phyloP scores from a whole-genome alignment of 2,329 filamentous ascomycete genomes.

The Akanthomyces uredinophilus region DNA sequence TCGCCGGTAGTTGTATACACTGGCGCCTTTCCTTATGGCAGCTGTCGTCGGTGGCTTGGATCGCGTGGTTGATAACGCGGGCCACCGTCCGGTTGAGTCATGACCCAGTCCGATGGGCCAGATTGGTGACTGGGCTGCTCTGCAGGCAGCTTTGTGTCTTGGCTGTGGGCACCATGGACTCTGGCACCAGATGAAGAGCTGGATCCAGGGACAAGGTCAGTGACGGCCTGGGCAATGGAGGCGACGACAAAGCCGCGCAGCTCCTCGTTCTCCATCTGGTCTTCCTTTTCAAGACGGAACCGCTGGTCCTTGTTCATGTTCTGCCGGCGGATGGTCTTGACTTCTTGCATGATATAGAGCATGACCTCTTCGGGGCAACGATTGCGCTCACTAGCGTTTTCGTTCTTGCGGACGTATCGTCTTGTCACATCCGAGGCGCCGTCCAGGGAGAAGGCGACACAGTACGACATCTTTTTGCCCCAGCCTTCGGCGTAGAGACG shows the following conservation, averaged over 20 bases:
- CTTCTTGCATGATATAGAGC: slow-evolving; percentile 86
- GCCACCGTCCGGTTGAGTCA: slow-evolving; percentile 41
- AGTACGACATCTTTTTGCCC: slow-evolving; percentile 96
- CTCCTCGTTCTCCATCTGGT: slow-evolving; percentile 69
- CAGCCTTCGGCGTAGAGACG: slow-evolving; percentile 89
- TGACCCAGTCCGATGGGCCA: slow-evolving; percentile 46
- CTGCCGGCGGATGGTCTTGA: slow-evolving; percentile 74
- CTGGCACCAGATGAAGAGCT: slow-evolving; percentile 24
- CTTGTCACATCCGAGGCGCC: slow-evolving; percentile 64
- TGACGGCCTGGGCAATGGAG: slow-evolving; percentile 68
- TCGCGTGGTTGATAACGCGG: slow-evolving; percentile 40
- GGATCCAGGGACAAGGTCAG: slow-evolving; percentile 55
- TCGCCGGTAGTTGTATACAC: slow-evolving; percentile 6
- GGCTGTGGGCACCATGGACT: slow-evolving; percentile 28
- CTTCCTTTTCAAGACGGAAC: slow-evolving; percentile 75
- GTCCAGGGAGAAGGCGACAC: slow-evolving; percentile 92
- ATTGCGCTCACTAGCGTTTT: slow-evolving; percentile 68
- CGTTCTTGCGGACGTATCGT: slow-evolving; percentile 65
- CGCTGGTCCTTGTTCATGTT: slow-evolving; percentile 84
- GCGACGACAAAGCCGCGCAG: slow-evolving; percentile 69
- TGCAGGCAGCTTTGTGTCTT: slow-evolving; percentile 56
- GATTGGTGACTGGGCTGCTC: slow-evolving; percentile 53
- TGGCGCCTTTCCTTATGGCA: slow-evolving; percentile 25
- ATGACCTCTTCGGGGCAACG: slow-evolving; percentile 85
- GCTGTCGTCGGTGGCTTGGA: slow-evolving; percentile 36